Percentiles rank a stretch among this genome's conserved stretches.
These are phyloP conservation scores for Umbelopsis isabellina DNA, from an alignment of 192 early-diverging fungal species.

Conservation along the genomic window DNA sequence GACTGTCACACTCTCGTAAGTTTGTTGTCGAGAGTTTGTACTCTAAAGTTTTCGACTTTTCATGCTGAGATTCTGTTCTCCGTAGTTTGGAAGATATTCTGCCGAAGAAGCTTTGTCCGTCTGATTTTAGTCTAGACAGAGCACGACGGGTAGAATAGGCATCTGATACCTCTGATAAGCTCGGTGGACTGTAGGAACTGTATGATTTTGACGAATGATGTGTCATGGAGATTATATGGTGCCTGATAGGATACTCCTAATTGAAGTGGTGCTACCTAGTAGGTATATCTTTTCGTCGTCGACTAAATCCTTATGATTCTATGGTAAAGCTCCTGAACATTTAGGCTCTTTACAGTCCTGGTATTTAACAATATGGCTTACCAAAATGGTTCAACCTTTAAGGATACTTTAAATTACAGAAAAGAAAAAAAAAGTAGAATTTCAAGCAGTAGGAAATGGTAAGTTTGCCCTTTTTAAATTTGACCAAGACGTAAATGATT, in stretches of 20 bases:
- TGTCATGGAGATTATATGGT: neutral
- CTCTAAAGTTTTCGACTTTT: neutral
- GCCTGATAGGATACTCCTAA: neutral
- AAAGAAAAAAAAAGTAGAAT: neutral
- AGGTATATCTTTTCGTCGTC: too few species aligned
- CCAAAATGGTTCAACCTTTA: neutral
- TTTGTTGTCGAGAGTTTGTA: neutral
- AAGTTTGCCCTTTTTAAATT: slow-evolving; percentile 14
- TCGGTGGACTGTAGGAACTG: neutral
- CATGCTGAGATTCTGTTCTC: slow-evolving; percentile 4
- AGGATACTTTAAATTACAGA: neutral
- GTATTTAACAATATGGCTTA: too few species aligned
- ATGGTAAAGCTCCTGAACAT: too few species aligned
- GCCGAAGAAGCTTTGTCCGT: neutral
- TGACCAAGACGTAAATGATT: slow-evolving; percentile 10
- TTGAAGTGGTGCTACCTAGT: neutral
- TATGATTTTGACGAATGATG: neutral
- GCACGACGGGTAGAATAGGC: neutral
- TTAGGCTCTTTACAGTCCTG: too few species aligned
- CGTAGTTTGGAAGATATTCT: neutral
- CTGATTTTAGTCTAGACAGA: slow-evolving; percentile 1
- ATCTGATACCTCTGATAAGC: neutral
- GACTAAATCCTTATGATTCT: too few species aligned
- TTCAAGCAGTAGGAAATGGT: neutral
- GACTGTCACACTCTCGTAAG: neutral